Evolutionary conservation across 1,284 basidiomycete species (phyloP).

Genomic region (Rhodotorula sp.): DNA sequence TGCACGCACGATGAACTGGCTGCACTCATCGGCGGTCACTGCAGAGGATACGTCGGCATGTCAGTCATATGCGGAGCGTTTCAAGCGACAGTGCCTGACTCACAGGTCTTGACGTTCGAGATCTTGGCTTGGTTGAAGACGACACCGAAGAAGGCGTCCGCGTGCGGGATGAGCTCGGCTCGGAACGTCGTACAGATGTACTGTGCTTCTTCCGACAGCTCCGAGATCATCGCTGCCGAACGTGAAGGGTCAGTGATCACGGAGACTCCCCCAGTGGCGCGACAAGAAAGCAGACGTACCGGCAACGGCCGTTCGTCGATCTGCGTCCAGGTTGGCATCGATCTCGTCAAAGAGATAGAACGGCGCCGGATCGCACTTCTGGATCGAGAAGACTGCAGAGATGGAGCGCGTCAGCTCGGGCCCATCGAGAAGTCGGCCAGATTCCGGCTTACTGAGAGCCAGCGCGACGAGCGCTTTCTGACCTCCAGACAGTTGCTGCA

Average conservation of each 20-base stretch:
- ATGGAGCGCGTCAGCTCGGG: background rate
- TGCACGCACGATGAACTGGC: conserved; percentile 29
- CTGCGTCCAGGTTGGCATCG: conserved; percentile 95
- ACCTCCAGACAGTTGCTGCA: conserved; percentile 95
- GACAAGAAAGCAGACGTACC: conserved; percentile 56
- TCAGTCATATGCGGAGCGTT: no score
- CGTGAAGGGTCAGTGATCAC: conserved; percentile 6
- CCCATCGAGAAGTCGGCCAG: no score
- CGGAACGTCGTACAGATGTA: conserved; percentile 99
- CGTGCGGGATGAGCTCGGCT: conserved; percentile 91
- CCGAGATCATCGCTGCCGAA: conserved; percentile 82
- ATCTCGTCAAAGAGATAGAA: conserved; percentile 99
- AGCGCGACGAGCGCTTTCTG: conserved; percentile 97
- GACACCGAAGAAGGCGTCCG: conserved; percentile 99
- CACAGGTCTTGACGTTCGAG: conserved; percentile 61
- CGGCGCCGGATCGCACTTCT: conserved; percentile 98
- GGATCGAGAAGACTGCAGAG: conserved; percentile 88
- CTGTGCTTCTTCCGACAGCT: conserved; percentile 80
- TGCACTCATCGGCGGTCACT: conserved; percentile 41
- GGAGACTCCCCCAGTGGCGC: background rate
- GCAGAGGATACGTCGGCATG: background rate
- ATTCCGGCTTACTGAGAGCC: conserved; percentile 65
- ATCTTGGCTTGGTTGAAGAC: conserved; percentile 95
- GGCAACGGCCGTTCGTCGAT: conserved; percentile 95
- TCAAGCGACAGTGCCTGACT: background rate